These are phyloP conservation scores for Metschnikowia santaceciliae DNA, from an alignment of 805 yeast genomes.

Conservation along the genomic window DNA sequence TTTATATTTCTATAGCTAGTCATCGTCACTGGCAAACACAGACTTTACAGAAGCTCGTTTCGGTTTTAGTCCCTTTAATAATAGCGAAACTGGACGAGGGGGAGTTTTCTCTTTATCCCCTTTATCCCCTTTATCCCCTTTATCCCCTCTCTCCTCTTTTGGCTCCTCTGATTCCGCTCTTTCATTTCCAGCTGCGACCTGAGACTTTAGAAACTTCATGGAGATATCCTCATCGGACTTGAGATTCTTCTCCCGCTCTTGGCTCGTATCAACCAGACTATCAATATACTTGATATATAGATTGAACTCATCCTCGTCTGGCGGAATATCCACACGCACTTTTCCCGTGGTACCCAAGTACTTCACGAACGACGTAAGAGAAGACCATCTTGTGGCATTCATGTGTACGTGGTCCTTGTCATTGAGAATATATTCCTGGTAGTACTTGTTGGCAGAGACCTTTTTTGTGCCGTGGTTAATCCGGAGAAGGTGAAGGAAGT, in stretches of 20 bases:
- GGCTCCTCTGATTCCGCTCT: no score
- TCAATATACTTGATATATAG: conserved; percentile 32
- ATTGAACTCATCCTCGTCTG: conserved; percentile 35
- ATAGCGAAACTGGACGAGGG: conserved; percentile 9
- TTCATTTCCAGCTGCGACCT: conserved; percentile 14
- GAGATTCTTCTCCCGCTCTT: conserved; percentile 2
- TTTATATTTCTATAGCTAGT: background rate
- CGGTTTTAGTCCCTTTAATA: conserved; percentile 12
- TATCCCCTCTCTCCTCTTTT: background rate
- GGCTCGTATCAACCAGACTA: conserved; percentile 2
- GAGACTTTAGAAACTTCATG: conserved; percentile 13
- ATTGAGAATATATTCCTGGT: conserved; percentile 76
- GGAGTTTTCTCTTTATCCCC: background rate
- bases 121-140: background rate
- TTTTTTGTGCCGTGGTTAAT: conserved; percentile 77
- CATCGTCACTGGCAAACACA: conserved; percentile 10
- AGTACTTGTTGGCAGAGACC: conserved; percentile 78
- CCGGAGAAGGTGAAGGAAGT: conserved; percentile 60
- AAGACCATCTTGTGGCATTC: conserved; percentile 81
- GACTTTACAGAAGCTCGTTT: conserved; percentile 4
- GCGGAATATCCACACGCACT: conserved; percentile 42
- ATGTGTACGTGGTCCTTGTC: conserved; percentile 84
- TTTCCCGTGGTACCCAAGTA: conserved; percentile 54
- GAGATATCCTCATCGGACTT: conserved; percentile 16
- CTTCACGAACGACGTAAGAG: conserved; percentile 64